These are phyloP conservation scores for Solanum hybrid DNA, from an alignment of 305 asterid genomes.

Conservation along the genomic window DNA sequence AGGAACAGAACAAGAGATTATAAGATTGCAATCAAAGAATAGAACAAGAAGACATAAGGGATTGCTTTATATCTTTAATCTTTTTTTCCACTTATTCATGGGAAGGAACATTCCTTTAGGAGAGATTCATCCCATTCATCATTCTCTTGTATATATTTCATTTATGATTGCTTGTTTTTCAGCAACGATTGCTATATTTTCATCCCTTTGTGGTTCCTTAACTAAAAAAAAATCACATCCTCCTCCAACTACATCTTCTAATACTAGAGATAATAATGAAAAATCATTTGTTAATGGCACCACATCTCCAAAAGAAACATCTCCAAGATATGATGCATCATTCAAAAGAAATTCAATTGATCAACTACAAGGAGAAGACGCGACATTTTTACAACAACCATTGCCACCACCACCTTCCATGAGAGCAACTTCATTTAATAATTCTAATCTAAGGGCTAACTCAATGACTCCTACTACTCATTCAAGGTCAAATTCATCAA, in stretches of 20 bases:
- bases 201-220: conserved; percentile 38
- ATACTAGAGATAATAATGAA: background rate
- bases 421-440: background rate
- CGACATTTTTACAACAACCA: background rate
- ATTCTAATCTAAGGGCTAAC: background rate
- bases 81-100: conserved; percentile 7
- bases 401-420: conserved; percentile 4
- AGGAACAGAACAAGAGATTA: background rate
- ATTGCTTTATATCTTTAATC: background rate
- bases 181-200: conserved; percentile 24
- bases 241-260: background rate
- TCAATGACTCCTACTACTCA: background rate
- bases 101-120: conserved; percentile 25
- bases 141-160: background rate
- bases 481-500: conserved; percentile 3
- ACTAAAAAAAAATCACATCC: conserved; percentile 14
- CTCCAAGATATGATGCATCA: conserved; percentile 2
- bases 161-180: conserved; percentile 7
- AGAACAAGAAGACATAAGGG: background rate
- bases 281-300: background rate
- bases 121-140: background rate
- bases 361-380: background rate
- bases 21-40: background rate
- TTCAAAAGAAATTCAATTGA: background rate
- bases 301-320: conserved; percentile 18